Evolutionary conservation across 192 early-diverging fungal genomes (phyloP).

Genomic region (Pilobolus umbonatus): DNA sequence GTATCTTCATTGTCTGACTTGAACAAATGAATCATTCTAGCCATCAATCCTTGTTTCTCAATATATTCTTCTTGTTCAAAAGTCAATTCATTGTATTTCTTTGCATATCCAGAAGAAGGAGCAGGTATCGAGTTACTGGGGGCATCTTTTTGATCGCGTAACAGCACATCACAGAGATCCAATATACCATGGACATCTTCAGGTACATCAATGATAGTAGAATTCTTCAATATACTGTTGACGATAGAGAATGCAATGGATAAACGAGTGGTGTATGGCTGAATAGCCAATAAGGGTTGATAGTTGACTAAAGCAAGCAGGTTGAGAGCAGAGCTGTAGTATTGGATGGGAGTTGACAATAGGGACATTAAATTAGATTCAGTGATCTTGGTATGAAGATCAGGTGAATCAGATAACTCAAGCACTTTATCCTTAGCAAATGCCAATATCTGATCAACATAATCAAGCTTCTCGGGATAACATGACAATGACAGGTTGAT

Average conservation of each 20-base stretch:
- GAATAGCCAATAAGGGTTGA: conserved; percentile 75
- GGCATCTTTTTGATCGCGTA: conserved; percentile 78
- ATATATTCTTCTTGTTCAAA: conserved; percentile 86
- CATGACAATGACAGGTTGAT: conserved; percentile 88
- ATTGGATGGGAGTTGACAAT: conserved; percentile 76
- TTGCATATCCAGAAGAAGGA: conserved; percentile 24
- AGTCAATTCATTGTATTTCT: conserved; percentile 37
- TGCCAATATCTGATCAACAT: conserved; percentile 87
- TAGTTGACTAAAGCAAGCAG: conserved; percentile 75
- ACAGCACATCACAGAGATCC: conserved; percentile 74
- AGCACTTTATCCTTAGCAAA: conserved; percentile 79
- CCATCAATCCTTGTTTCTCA: conserved; percentile 89
- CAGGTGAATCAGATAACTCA: conserved; percentile 59
- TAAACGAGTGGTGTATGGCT: conserved; percentile 78
- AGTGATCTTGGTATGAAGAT: conserved; percentile 65
- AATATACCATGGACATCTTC: conserved; percentile 77
- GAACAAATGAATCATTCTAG: conserved; percentile 73
- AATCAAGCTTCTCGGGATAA: conserved; percentile 81
- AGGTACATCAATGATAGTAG: conserved; percentile 58
- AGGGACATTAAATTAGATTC: conserved; percentile 74
- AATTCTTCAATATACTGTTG: conserved; percentile 62
- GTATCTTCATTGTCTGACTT: conserved; percentile 65
- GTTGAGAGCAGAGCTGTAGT: conserved; percentile 64
- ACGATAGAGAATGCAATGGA: conserved; percentile 78
- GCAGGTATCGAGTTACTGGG: conserved; percentile 29